Evolutionary conservation across 2,329 filamentous ascomycete species (phyloP), one percentile per base, ranked within the genome.

Genomic region (Sporothrix globosa): DNA sequence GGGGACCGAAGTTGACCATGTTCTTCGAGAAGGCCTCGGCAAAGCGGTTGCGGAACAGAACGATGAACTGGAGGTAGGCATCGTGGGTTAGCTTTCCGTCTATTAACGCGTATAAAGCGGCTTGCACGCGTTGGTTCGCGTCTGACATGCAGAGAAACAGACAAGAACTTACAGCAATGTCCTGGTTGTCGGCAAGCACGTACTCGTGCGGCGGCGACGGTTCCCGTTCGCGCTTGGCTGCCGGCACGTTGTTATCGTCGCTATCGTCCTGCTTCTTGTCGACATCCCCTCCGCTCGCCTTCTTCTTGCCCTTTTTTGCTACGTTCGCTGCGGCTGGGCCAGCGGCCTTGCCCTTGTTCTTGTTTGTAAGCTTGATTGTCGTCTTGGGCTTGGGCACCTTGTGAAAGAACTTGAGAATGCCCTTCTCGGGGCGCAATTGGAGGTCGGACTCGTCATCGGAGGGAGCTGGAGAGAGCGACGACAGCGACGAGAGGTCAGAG

Each of bases 31-130:
- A 96, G 72, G 89, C 91, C 72, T 97, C 93, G 81, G 87, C 90
- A 81, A 99, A 98, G 77, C 96, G 92, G 80, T 92, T 91, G 80
- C 95, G 90, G 82, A 98, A 99, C 92, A 97, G 97, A 75, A 98
- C 93, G 80, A 99, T 92, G 82, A 99, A 97, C 93, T 97, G 76
- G 73, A 75, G 77, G 77, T 70, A 75, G 70, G 71, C 39, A 73
- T 75, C 6, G 71, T 81, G 80, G 76, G 71, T 77, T 74, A 78
- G 77, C 73, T 69, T 71, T 30, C 5, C 41, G 13, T 9, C n/a
- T 24, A 27, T 53, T 27, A n/a, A n/a, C 66, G 27, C 50, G 48
- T 41, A 58, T 71, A 71, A 72, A 70, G 71, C 72, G 76, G 76
- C 74, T 75, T 74, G 74, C 46, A 85, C 86, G 86, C 85, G 84